These are phyloP conservation scores for Heritiera fomes DNA, from an alignment of 345 rosid species.

Conservation along the genomic window DNA sequence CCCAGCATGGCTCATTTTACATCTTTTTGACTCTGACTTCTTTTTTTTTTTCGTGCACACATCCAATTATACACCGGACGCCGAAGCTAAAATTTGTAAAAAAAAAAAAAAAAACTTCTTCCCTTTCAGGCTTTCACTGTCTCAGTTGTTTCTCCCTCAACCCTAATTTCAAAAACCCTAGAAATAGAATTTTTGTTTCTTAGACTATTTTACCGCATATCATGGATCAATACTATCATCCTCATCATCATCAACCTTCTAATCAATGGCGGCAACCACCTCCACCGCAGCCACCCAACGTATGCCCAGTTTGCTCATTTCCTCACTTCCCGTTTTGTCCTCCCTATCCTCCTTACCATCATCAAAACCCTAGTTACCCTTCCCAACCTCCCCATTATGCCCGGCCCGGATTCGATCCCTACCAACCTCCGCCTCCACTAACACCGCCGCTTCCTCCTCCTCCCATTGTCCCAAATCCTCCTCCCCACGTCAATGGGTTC, in stretches of 20 bases:
- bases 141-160: not conserved
- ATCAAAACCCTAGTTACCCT: conserved; percentile 49
- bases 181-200: conserved; percentile 4
- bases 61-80: not conserved
- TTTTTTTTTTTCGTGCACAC: too few relatives aligned
- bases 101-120: not conserved
- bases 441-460: conserved; percentile 6
- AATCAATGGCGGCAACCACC: conserved; percentile 62
- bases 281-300: conserved; percentile 34
- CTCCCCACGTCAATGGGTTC: conserved; percentile 18
- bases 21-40: too few relatives aligned
- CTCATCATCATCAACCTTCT: conserved; percentile 15
- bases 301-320: conserved; percentile 61
- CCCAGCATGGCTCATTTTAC: too few relatives aligned
- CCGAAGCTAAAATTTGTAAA: not conserved
- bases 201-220: not conserved
- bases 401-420: conserved; percentile 47
- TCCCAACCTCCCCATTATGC: conserved; percentile 38
- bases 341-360: conserved; percentile 42
- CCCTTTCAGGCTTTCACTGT: not conserved
- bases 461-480: not conserved
- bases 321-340: conserved; percentile 84
- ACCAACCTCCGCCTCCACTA: conserved; percentile 28
- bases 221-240: conserved; percentile 16
- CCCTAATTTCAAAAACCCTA: not conserved